A percentile compares a stretch with the other conserved stretches of the same genome.
Evolutionary conservation across 2,329 filamentous ascomycete species (phyloP).

Genomic region (Bertia moriformis): DNA sequence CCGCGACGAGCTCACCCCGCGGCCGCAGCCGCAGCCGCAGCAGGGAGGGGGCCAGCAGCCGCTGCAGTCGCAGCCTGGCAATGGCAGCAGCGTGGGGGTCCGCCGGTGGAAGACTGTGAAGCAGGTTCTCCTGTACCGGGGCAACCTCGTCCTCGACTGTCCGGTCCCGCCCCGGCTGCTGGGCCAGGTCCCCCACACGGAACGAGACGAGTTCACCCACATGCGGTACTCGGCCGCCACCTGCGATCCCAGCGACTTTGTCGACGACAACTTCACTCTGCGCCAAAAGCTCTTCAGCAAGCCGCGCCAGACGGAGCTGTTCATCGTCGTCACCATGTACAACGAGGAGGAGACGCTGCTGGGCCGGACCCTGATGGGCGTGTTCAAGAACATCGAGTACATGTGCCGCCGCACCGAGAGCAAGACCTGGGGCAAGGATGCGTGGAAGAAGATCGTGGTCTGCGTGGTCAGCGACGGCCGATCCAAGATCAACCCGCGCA

Average conservation of each 20-base stretch:
- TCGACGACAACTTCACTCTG: constrained; percentile 75
- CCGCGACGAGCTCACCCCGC: constrained; percentile 21
- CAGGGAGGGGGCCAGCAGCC: constrained; percentile 11
- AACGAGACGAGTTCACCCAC: constrained; percentile 80
- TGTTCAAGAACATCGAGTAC: constrained; percentile 97
- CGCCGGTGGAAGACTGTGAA: constrained; percentile 97
- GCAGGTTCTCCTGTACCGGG: constrained; percentile 87
- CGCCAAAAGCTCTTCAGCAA: constrained; percentile 87
- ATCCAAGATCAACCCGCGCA: constrained; percentile 89
- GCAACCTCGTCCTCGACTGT: constrained; percentile 92
- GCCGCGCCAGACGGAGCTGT: constrained; percentile 80
- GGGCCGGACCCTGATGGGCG: constrained; percentile 85
- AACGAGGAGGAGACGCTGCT: constrained; percentile 97
- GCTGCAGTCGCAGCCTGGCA: constrained; percentile 19
- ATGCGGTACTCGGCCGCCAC: constrained; percentile 92
- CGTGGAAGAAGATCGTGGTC: constrained; percentile 99
- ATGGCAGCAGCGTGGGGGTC: constrained; percentile 44
- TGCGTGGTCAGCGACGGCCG: constrained; percentile 94
- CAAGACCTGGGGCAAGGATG: constrained; percentile 95
- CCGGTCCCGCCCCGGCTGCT: constrained; percentile 80
- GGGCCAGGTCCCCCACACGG: constrained; percentile 76
- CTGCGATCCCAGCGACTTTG: constrained; percentile 80
- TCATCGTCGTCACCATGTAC: constrained; percentile 97
- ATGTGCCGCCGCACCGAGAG: constrained; percentile 89
- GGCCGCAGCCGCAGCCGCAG: too few relatives aligned